Evolutionary conservation across 345 rosid species (phyloP), one percentile per base, ranked within the genome.

Genomic region (Limnanthes douglasii): DNA sequence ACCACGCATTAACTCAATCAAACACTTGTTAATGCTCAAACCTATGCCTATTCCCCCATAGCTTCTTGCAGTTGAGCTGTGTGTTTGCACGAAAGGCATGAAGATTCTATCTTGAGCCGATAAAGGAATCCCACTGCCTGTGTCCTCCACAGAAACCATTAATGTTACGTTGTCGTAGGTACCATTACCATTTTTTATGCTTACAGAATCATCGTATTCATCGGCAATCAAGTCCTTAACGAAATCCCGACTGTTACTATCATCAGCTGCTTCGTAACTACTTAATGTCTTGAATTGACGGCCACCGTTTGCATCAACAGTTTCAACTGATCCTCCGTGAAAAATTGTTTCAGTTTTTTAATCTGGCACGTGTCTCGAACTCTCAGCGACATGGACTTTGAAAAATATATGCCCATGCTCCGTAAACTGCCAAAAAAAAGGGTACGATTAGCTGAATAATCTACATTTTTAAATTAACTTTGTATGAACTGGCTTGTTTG

Each of bases 1-100:
- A 56, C 98, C 98, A 4, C 64, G 79, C 98, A 90, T 90, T 46
- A 84, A 67, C 64, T 90, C 94, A 9, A 80, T 94, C 31, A 90
- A 69, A 41, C 94, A 90, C 68, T 80, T 84, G 39, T 85, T 84
- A 38, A 90, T 90, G 56, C 98, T 90, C 66, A 90, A 65, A 32
- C 98, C 98, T 56, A 90, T 90, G 11, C 98, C 98, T 0, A 95
- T 90, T 37, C 98, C 98, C 27, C 98, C 98, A 30, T 70, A 70
- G 35, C 60, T 60, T 56, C 98, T 69, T 18, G 98, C 84, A 24
- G 94, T 90, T 15, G 98, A 90, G 59, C 95, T 84, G 45, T 84
- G 95, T 10, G 95, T 95, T 65, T 90, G 98, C 84, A 90, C 68
- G 48, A 90, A 90, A 15, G 98, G 98, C 73, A 61, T 74, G 56